These are phyloP conservation scores for Neobulgaria alba DNA, from an alignment of 2,329 filamentous ascomycete species.

Conservation along the genomic window DNA sequence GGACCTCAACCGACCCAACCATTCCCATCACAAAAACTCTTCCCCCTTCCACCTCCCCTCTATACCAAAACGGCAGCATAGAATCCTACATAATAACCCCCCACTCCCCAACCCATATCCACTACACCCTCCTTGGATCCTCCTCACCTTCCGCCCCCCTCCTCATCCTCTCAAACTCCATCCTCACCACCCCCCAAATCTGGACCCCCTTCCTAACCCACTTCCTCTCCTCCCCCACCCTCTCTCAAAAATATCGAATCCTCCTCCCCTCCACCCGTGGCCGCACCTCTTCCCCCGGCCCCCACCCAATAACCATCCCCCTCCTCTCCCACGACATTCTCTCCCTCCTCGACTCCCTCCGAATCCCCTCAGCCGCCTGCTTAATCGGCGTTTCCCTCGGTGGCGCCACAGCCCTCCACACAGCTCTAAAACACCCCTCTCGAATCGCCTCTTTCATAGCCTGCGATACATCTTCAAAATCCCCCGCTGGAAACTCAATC, in stretches of 20 bases:
- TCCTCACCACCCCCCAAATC: constrained; percentile 70
- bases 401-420: constrained; percentile 67
- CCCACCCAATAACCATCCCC: constrained; percentile 33
- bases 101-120: constrained; percentile 61
- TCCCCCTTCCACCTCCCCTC: constrained; percentile 30
- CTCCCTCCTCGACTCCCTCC: constrained; percentile 57
- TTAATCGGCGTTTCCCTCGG: constrained; percentile 75
- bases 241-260: constrained; percentile 53
- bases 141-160: constrained; percentile 57
- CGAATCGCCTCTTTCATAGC: constrained; percentile 55
- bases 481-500: constrained; percentile 64
- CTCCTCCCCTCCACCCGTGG: constrained; percentile 73
- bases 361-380: constrained; percentile 56
- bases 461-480: constrained; percentile 70
- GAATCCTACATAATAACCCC: constrained; percentile 58
- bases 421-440: constrained; percentile 56
- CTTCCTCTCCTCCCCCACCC: constrained; percentile 21
- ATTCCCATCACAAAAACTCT: constrained; percentile 19
- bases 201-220: constrained; percentile 62
- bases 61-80: constrained; percentile 48
- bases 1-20: constrained; percentile 40
- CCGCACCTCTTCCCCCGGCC: constrained; percentile 14
- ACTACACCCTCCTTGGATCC: constrained; percentile 70
- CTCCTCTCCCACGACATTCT: constrained; percentile 60
- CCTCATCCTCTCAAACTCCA: constrained; percentile 70